Base-by-base conservation (phyloP, 2,329 filamentous ascomycete species). In the Pyrenophora teres region DNA sequence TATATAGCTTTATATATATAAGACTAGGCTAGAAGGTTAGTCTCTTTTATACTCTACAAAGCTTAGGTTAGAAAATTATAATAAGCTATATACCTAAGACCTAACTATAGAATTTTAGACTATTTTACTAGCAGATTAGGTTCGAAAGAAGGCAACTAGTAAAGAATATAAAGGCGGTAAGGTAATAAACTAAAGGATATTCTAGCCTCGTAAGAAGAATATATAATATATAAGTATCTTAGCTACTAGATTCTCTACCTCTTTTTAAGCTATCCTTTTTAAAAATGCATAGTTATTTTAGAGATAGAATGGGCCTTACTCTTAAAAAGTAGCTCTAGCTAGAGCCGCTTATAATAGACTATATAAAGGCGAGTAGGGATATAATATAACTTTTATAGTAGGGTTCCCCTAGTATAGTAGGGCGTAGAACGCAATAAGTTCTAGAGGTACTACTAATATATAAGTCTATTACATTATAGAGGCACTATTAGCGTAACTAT, bases 1-100 rank as follows among this genome's bases (percentile, higher is more conserved):
- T 10, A 8, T 1, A 1, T 40, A 13, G 7, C 40, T 13, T 21
- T n/a, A n/a, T 6, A 9, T 16, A 3, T 5, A 12, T 1, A n/a
- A 13, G 12, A 41, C 31, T 12, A 7, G 45, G 38, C 45, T 48
- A 5, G 13, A 48, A 48, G 38, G 38, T 48, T 12, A 48, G 45
- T 9, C 18, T 4, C 31, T n/a, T 31, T 37, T 31, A 32, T 47
- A 21, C 31, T 2, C 12, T 31, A 15, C 30, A 9, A n/a, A 41
- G 16, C 40, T 48, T 32, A 6, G 32, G 23, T 37, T 9, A 1
- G 8, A 48, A 10, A 6, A 37, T 16, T 5, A 16, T 23, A 13
- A 25, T 18, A 13, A 37, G 9, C 15, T 10, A 41, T 15, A 37
- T 47, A 47, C 45, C 38, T 1, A 7, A 16, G 45, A 47, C 7